Conservation (phyloP, 1,284 basidiomycete species). For the Salmacisia buchloeana region DNA sequence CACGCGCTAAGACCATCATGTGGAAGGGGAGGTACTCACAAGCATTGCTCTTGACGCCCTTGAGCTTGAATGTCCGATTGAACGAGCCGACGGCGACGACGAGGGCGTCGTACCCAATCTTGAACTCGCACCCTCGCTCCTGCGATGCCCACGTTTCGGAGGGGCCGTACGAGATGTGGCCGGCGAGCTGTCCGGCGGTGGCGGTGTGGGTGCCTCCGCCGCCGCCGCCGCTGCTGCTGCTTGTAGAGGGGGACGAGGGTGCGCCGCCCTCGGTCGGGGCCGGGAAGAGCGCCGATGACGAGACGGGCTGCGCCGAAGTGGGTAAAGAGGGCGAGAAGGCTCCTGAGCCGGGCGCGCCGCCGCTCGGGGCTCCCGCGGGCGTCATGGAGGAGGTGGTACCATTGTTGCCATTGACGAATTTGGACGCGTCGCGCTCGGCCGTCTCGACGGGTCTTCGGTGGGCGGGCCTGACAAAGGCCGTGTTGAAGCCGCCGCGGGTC, state of each 20-base stretch:
- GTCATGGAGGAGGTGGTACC: not conserved
- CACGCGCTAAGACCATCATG: not conserved
- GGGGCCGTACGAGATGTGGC: slow-evolving; percentile 6
- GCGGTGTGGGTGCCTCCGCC: too few relatives aligned
- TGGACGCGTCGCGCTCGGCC: not conserved
- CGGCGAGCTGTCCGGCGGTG: not conserved
- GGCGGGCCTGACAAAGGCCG: slow-evolving; percentile 51
- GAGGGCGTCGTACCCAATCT: slow-evolving; percentile 61
- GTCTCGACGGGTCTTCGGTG: slow-evolving; percentile 19
- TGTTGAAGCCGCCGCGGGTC: slow-evolving; percentile 9
- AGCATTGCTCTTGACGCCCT: slow-evolving; percentile 48
- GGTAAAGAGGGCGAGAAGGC: not conserved
- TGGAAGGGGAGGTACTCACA: not conserved
- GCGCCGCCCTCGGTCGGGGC: not conserved
- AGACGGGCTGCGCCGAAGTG: not conserved
- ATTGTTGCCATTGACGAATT: not conserved
- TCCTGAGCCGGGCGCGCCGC: not conserved
- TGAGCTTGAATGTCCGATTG: slow-evolving; percentile 64
- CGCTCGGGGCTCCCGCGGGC: not conserved
- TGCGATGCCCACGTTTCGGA: slow-evolving; percentile 15
- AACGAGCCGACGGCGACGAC: slow-evolving; percentile 79
- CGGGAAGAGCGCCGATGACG: not conserved
- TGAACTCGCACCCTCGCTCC: slow-evolving; percentile 14
- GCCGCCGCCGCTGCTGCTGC: too few relatives aligned
- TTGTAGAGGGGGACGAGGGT: too few relatives aligned